Conservation (phyloP, 1,284 basidiomycete genomes). For the Mycena sp. region DNA sequence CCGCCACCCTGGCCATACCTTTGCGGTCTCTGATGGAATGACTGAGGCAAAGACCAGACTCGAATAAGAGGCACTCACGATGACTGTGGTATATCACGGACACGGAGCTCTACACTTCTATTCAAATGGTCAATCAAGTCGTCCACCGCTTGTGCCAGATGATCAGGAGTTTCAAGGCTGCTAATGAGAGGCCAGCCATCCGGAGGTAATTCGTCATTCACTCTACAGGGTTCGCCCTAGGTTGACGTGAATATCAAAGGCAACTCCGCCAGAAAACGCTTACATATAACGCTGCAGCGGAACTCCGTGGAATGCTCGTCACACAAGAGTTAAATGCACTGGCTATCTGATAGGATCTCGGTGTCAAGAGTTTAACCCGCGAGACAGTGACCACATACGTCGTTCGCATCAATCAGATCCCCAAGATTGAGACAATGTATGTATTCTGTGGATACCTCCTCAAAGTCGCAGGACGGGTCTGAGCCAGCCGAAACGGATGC, state of each 20-base stretch:
- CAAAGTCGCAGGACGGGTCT: constrained; percentile 54
- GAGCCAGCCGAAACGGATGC: constrained; percentile 72
- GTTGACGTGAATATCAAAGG: background rate
- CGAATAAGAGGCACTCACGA: constrained; percentile 41
- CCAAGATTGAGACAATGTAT: constrained; percentile 64
- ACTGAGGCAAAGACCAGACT: background rate
- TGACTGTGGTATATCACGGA: constrained; percentile 62
- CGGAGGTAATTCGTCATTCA: constrained; percentile 61
- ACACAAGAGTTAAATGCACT: constrained; percentile 41
- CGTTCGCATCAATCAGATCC: constrained; percentile 24
- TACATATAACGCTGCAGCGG: constrained; percentile 34
- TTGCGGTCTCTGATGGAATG: constrained; percentile 13
- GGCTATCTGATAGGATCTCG: constrained; percentile 41
- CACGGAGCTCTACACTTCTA: constrained; percentile 66
- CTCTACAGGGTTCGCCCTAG: constrained; percentile 55
- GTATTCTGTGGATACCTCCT: constrained; percentile 70
- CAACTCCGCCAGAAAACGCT: constrained; percentile 23
- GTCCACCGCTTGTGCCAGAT: constrained; percentile 57
- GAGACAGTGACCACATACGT: constrained; percentile 34
- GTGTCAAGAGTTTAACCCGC: background rate
- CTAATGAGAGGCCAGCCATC: constrained; percentile 47
- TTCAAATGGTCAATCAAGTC: constrained; percentile 63
- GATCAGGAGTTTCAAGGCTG: constrained; percentile 57
- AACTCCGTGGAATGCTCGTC: constrained; percentile 37
- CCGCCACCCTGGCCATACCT: constrained; percentile 72